phyloP scores from a whole-genome alignment of 768 basidiomycete species.

The Termitomyces sp. region DNA sequence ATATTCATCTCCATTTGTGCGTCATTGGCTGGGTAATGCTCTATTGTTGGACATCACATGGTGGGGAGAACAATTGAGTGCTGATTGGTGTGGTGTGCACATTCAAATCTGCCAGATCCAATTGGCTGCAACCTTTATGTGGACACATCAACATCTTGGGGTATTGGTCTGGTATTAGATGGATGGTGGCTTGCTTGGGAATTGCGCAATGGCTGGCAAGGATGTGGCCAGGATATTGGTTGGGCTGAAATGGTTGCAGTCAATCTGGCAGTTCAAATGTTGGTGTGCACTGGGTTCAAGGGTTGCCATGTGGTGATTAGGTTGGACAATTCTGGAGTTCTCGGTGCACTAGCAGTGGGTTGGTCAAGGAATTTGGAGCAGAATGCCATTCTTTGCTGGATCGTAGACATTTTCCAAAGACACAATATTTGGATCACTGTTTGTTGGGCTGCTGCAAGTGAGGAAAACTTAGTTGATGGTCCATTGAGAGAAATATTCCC shows the following conservation, averaged over 20 bases:
- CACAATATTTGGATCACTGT: slow-evolving; percentile 20
- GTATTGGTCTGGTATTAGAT: too few relatives aligned
- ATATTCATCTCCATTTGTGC: not conserved
- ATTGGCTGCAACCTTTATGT: too few relatives aligned
- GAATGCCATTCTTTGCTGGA: slow-evolving; percentile 23
- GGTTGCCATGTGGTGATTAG: slow-evolving; percentile 24
- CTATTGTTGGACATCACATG: too few relatives aligned
- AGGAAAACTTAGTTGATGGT: too few relatives aligned
- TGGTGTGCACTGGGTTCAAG: not conserved
- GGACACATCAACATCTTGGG: too few relatives aligned
- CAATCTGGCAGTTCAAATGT: not conserved
- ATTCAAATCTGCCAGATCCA: too few relatives aligned
- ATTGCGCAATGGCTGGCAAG: slow-evolving; percentile 9
- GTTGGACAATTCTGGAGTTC: slow-evolving; percentile 33
- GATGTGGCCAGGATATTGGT: slow-evolving; percentile 16
- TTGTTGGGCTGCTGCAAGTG: too few relatives aligned
- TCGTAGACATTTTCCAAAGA: slow-evolving; percentile 18
- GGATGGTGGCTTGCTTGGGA: too few relatives aligned
- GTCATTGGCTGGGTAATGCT: too few relatives aligned
- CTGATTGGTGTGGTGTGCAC: too few relatives aligned
- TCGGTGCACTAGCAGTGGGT: slow-evolving; percentile 21
- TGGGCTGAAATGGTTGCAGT: slow-evolving; percentile 23
- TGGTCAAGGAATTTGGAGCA: slow-evolving; percentile 24
- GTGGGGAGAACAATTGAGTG: too few relatives aligned
- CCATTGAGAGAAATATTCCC: too few relatives aligned